Evolutionary conservation across 345 rosid species (phyloP).

Genomic region (Cardiospermum halicacabum): DNA sequence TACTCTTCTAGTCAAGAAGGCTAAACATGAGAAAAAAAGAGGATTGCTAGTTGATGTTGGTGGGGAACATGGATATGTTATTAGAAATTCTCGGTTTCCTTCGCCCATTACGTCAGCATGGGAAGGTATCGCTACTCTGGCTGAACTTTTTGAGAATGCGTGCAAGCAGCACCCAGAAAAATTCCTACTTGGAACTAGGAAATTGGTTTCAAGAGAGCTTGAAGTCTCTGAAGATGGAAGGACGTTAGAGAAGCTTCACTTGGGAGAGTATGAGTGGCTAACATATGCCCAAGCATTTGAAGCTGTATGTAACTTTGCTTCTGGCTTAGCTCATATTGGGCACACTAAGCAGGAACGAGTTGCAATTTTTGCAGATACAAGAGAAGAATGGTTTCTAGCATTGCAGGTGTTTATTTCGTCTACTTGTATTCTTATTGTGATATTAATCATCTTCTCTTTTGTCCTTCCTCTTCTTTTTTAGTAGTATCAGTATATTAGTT

Average conservation of each 20-base stretch:
- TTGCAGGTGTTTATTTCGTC: conserved; percentile 58
- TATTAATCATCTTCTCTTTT: not conserved
- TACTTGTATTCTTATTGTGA: not conserved
- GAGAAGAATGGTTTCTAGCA: conserved; percentile 94
- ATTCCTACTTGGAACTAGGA: conserved; percentile 73
- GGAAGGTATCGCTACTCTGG: conserved; percentile 76
- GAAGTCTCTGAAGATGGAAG: conserved; percentile 61
- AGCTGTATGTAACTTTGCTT: conserved; percentile 63
- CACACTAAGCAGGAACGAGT: conserved; percentile 70
- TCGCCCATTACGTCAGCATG: conserved; percentile 59
- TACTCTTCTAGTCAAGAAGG: conserved; percentile 52
- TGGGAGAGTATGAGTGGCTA: conserved; percentile 90
- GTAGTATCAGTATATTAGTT: too few species aligned
- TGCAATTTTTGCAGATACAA: conserved; percentile 91
- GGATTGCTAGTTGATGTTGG: conserved; percentile 78
- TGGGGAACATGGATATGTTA: conserved; percentile 75
- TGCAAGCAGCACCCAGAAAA: conserved; percentile 54
- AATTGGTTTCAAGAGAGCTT: conserved; percentile 56
- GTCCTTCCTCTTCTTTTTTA: not conserved
- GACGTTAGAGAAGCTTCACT: conserved; percentile 86
- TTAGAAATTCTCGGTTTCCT: conserved; percentile 51
- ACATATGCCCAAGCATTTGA: conserved; percentile 62
- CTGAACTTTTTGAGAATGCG: conserved; percentile 80
- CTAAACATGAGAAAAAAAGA: conserved; percentile 58
- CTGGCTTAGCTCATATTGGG: conserved; percentile 77